phyloP scores from a whole-genome alignment of 129 eudicot genomes.

The Oenanthe sinensis region DNA sequence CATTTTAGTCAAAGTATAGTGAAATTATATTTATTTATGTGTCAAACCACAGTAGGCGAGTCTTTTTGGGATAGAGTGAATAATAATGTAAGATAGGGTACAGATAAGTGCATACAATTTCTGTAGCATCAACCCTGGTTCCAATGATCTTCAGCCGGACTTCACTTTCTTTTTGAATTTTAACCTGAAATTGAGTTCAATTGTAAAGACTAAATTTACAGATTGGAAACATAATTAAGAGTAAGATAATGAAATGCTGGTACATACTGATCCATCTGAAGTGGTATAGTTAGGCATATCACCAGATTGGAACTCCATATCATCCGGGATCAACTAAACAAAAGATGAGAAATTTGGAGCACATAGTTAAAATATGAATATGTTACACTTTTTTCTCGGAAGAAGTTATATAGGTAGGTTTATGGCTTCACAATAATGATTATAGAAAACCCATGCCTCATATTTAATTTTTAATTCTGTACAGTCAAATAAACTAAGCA shows the following conservation, averaged over 20 bases:
- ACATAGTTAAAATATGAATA: not conserved
- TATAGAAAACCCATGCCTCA: not conserved
- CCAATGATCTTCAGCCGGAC: constrained; percentile 90
- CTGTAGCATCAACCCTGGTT: constrained; percentile 95
- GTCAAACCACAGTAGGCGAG: not conserved
- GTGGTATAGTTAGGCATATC: constrained; percentile 92
- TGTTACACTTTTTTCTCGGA: not conserved
- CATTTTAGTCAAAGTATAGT: not conserved
- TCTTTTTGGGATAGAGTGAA: not conserved
- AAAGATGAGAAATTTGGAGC: constrained; percentile 2
- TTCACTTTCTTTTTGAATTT: constrained; percentile 89
- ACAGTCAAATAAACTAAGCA: no score
- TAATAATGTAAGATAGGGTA: not conserved
- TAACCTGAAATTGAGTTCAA: constrained; percentile 45
- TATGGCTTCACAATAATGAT: not conserved
- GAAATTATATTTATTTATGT: not conserved
- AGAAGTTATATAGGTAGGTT: not conserved
- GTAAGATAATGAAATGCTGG: not conserved
- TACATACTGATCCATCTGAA: constrained; percentile 86
- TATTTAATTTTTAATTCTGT: no score
- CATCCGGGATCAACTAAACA: constrained; percentile 86
- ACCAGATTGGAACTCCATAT: constrained; percentile 95
- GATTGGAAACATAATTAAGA: not conserved
- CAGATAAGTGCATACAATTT: constrained; percentile 44
- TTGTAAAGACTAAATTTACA: not conserved